Evolutionary conservation across 1,139 yeast species (phyloP).

Genomic region (Hemisphaericaspora xylanilytica): DNA sequence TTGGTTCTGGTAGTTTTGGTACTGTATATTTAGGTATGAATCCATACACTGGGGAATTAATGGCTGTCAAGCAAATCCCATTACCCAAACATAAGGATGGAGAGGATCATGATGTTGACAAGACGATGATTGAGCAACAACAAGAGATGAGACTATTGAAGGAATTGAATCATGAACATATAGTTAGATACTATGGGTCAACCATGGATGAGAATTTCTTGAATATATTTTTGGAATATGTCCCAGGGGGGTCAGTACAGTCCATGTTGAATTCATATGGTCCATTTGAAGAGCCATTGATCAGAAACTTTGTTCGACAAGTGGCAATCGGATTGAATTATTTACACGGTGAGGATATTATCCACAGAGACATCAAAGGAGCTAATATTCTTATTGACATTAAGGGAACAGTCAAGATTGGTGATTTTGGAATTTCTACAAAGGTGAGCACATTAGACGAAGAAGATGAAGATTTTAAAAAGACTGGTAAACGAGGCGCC

Average conservation of each 20-base stretch:
- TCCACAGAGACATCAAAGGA: conserved; percentile 91
- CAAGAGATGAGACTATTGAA: conserved; percentile 79
- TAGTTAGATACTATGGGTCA: conserved; percentile 88
- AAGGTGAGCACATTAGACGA: conserved; percentile 45
- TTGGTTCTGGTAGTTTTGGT: conserved; percentile 95
- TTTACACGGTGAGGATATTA: conserved; percentile 77
- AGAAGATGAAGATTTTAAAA: conserved; percentile 23
- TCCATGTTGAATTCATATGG: conserved; percentile 84
- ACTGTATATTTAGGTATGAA: conserved; percentile 91
- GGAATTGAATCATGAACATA: conserved; percentile 85
- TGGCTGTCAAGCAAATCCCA: conserved; percentile 96
- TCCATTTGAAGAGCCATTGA: conserved; percentile 87
- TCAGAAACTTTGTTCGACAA: conserved; percentile 79
- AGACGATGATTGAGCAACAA: conserved; percentile 76
- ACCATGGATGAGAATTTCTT: conserved; percentile 66
- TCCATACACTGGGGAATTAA: conserved; percentile 86
- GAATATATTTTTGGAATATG: conserved; percentile 88
- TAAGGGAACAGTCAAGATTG: conserved; percentile 86
- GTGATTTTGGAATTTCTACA: conserved; percentile 92
- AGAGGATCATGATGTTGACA: conserved; percentile 42
- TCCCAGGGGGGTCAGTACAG: conserved; percentile 95
- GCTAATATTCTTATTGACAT: conserved; percentile 89
- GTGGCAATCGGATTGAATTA: conserved; percentile 79
- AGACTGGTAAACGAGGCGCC: conserved; percentile 66
- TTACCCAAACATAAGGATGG: conserved; percentile 46